phyloP scores from a whole-genome alignment of 2,329 filamentous ascomycete species.

The Scolecobasidium constrictum region DNA sequence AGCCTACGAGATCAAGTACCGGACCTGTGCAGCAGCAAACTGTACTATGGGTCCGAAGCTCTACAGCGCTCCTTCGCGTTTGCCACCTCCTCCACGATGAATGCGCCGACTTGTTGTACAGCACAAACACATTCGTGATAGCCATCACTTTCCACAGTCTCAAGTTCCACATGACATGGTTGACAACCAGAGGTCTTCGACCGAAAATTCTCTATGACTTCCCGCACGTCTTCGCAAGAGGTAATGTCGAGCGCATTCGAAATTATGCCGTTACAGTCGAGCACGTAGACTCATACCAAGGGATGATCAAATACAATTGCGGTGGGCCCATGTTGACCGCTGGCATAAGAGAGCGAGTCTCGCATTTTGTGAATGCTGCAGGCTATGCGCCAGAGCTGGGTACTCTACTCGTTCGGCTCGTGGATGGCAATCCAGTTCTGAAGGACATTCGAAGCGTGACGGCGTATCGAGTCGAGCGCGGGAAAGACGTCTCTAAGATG shows the following conservation, averaged over 20 bases:
- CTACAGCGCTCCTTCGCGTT: constrained; percentile 27
- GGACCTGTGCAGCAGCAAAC: constrained; percentile 13
- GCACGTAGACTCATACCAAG: constrained; percentile 37
- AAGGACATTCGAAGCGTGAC: constrained; percentile 16
- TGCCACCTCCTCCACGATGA: constrained; percentile 34
- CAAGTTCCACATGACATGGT: constrained; percentile 33
- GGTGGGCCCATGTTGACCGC: constrained; percentile 31
- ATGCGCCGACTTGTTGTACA: constrained; percentile 34
- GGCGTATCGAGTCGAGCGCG: constrained; percentile 2
- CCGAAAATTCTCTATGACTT: constrained; percentile 28
- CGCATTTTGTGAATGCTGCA: constrained; percentile 28
- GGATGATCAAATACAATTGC: constrained; percentile 42
- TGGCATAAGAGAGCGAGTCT: constrained; percentile 29
- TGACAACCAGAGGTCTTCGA: constrained; percentile 27
- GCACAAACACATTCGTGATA: constrained; percentile 33
- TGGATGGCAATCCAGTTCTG: constrained; percentile 18
- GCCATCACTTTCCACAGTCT: constrained; percentile 33
- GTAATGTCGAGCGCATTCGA: constrained; percentile 30
- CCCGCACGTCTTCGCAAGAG: constrained; percentile 29
- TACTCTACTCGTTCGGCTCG: constrained; percentile 15
- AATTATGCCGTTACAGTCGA: constrained; percentile 34
- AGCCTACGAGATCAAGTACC: constrained; percentile 14
- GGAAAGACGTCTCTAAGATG: not conserved
- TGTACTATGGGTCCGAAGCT: constrained; percentile 33
- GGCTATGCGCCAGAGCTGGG: constrained; percentile 15